These are phyloP conservation scores for Protostelium mycophagum DNA, from an alignment of 78 protist species.

Conservation along the genomic window DNA sequence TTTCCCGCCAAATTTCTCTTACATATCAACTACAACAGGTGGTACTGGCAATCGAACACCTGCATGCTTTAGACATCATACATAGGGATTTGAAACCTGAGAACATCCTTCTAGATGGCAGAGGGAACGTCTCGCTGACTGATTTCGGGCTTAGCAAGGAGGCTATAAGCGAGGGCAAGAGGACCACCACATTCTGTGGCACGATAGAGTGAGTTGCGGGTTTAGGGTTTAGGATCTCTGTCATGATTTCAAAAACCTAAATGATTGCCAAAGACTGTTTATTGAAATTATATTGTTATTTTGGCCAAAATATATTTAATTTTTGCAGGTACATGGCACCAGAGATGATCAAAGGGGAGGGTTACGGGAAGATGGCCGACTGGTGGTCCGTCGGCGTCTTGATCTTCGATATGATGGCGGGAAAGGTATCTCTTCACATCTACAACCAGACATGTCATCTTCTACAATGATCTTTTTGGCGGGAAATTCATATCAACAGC, in stretches of 20 bases:
- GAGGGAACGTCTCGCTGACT: slow-evolving; percentile 48
- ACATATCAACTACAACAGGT: background rate
- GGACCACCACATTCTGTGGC: slow-evolving; percentile 23
- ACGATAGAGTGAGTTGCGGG: slow-evolving; percentile 36
- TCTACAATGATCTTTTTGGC: background rate
- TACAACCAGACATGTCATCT: background rate
- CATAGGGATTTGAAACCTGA: slow-evolving; percentile 67
- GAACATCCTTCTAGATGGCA: slow-evolving; percentile 37
- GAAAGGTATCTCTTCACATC: slow-evolving; percentile 14
- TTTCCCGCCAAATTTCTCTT: slow-evolving; percentile 20
- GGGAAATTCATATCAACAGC: background rate
- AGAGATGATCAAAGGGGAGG: slow-evolving; percentile 33
- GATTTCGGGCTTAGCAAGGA: slow-evolving; percentile 56
- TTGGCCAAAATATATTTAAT: too few species aligned
- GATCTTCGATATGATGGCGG: slow-evolving; percentile 81
- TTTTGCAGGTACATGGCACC: slow-evolving; percentile 64
- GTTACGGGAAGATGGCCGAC: slow-evolving; percentile 38
- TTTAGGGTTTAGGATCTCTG: too few species aligned
- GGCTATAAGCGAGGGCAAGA: slow-evolving; percentile 17
- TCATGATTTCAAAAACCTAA: too few species aligned
- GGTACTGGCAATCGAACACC: slow-evolving; percentile 10
- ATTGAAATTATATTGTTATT: background rate
- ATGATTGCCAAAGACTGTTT: too few species aligned
- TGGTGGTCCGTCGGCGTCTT: slow-evolving; percentile 93
- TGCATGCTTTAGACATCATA: background rate